Base-by-base conservation (phyloP, 768 basidiomycete genomes). In the Lactarius hatsudake region DNA sequence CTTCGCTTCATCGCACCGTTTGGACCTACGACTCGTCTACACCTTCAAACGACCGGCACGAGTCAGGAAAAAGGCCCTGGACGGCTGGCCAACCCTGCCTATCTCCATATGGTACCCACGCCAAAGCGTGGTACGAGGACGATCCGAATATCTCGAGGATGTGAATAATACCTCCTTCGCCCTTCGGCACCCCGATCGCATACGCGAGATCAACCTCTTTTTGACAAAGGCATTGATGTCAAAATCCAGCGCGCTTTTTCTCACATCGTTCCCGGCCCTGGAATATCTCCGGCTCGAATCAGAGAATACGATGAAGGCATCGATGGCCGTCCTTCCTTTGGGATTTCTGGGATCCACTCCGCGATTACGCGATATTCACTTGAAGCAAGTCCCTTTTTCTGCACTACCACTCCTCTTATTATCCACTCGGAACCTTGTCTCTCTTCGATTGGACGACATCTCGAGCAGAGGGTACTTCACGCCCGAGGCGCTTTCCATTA, bases 91-190 rank as follows among this genome's bases (percentile, higher is more conserved):
- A 12, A 30, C 59, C 10, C 54, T 65, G 15, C 59, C 64, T 28
- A 65, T 65, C 64, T 30, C 59, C n/a, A 60, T 65, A 40, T 59
- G 53, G 36, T 65, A 55, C 13, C 59, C 53, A 10, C 36, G 51
- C 5, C 18, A 7, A 40, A 20, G 12, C 53, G 15, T 17, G 4
- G 6, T 23, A 6, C 13, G 51, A 23, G 23, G 23, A 26, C 45
- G 38, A 9, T n/a, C n/a, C 6, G 17, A 18, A n/a, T 10, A 3
- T 36, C 45, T 34, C n/a, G 36, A 53, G 13, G 64, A 65, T 20
- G 64, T 60, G 26, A 23, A 59, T 9, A 40, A 59, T 28, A n/a
- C 28, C 1, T 34, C 34, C 23, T 59, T 23, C 23, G 59, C 59
- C 2, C 64, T 60, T 38, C 17, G 28, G 17, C 51, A 65, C 23